Base-by-base conservation (phyloP, 2,329 filamentous ascomycete genomes). In the Penicillium olsonii region DNA sequence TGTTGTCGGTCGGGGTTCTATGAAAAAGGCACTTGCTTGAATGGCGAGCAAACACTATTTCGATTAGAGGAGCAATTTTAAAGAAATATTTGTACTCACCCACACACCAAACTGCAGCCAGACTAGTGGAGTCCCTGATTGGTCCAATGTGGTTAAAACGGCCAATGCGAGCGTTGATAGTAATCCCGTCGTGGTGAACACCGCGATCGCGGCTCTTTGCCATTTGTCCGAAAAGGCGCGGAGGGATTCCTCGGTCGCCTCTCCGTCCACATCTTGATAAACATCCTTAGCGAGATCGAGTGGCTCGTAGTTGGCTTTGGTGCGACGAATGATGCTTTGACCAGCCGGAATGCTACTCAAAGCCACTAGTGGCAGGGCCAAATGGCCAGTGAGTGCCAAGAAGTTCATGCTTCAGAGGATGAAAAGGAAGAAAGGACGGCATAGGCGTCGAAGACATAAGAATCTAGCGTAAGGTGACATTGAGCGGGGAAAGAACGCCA, bases 181-280 rank as follows among this genome's bases (percentile, higher is more conserved):
- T 12, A 83, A 68, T 2, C 85, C 86, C 31, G 75, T 51, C 11
- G 75, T 48, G 0, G 83, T 79, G n/a, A 82, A 76, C 3, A 83
- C 27, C 4, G 83, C 63, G 37, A 88, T 74, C 18, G 76, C 64
- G 4, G 73, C 53, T 63, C 86, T 87, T 45, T 84, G 78, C 49
- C 77, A 61, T 49, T 74, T 81, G 55, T 82, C 79, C 22, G 85
- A 87, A 63, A 85, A 91, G 33, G 76, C 76, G 18, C 78, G 77
- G 44, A 84, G 65, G 1, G 84, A 83, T 62, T 87, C 83, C 34
- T 81, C 77, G 0, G 84, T 87, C 26, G 85, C 86, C 55, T 79
- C 76, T 41, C 88, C 88, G 69, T 92, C 88, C 53, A 78, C 71
- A 62, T 92, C 88, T 58, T 84, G 74, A 62, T 91, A 91, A 11